Percentiles rank a stretch among this genome's conserved stretches.
Evolutionary conservation across 1,284 basidiomycete species (phyloP).

Genomic region (Fomitopsis pinicola): DNA sequence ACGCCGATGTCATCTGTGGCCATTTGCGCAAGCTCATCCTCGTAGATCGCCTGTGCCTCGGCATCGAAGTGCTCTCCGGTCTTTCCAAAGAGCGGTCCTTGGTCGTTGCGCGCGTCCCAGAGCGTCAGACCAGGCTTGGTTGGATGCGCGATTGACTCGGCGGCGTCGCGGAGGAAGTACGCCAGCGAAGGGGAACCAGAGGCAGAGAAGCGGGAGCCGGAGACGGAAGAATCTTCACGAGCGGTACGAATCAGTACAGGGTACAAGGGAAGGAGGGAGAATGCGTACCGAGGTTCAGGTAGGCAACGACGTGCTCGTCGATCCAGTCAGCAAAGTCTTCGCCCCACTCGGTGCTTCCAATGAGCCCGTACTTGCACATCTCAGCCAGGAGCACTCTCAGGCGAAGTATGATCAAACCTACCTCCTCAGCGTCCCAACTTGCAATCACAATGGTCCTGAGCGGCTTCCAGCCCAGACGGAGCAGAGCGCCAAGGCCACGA

Average conservation of each 20-base stretch:
- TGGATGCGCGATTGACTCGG: slow-evolving; percentile 65
- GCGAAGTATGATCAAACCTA: slow-evolving; percentile 18
- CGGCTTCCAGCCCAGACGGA: slow-evolving; percentile 81
- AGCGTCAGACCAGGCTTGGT: slow-evolving; percentile 47
- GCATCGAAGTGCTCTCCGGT: slow-evolving; percentile 20
- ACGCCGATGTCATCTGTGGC: slow-evolving; percentile 29
- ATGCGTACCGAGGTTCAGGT: slow-evolving; percentile 68
- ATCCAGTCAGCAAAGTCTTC: slow-evolving; percentile 87
- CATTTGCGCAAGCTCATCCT: slow-evolving; percentile 22
- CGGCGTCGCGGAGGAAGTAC: slow-evolving; percentile 62
- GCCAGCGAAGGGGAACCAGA: slow-evolving; percentile 75
- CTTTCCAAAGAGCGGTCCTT: slow-evolving; percentile 43
- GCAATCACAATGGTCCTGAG: slow-evolving; percentile 82
- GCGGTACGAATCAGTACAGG: not conserved
- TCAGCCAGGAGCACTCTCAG: not conserved
- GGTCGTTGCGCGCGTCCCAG: slow-evolving; percentile 61
- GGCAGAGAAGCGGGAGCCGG: slow-evolving; percentile 60
- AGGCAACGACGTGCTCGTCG: slow-evolving; percentile 71
- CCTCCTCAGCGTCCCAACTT: slow-evolving; percentile 91
- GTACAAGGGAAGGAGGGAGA: slow-evolving; percentile 1
- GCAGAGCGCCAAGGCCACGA: slow-evolving; percentile 70
- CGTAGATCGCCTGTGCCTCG: slow-evolving; percentile 22
- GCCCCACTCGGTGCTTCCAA: slow-evolving; percentile 85
- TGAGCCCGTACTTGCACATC: slow-evolving; percentile 62
- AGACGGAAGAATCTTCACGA: slow-evolving; percentile 52